Evolutionary conservation across 2,329 filamentous ascomycete species (phyloP), one percentile per base, ranked within the genome.

Genomic region (Colletotrichum liaoningense): DNA sequence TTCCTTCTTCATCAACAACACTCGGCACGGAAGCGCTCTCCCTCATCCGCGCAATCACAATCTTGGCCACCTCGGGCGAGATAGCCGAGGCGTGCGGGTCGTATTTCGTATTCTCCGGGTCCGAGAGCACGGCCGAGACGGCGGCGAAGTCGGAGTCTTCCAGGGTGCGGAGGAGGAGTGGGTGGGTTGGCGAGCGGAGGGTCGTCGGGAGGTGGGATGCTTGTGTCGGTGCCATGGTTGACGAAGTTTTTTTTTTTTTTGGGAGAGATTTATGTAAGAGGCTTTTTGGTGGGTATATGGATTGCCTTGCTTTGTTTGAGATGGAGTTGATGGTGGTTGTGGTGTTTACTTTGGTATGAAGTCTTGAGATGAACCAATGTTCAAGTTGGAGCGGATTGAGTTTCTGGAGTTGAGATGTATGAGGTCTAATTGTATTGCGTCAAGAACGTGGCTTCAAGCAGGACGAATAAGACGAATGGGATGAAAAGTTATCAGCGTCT

Each of bases 101-200:
- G 55, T 59, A 28, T 11, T 60, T 57, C 2, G 46, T 74, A 67
- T 76, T 76, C 26, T 69, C 46, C 55, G 73, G 75, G 42, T 77
- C 73, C 14, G 78, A 72, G 68, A 79, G 77, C 54, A 83, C 77
- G 46, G 78, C 75, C 11, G 77, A 74, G 67, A 77, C 59, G 69
- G 66, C 38, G 7, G 73, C 46, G 30, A 75, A 77, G 64, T 80
- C 79, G 38, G 63, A 59, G 42, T 70, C 69, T 22, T 75, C 67
- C 57, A 76, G 74, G 26, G 75, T 80, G 74, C 79, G 78, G 35
- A 80, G 79, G 30, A 73, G 56, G 69, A 80, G 73, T 62, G 79
- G 77, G 63, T 77, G 74, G 14, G 76, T 74, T 1, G 60, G 26
- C 35, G 79, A 79, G 56, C 58, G 55, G 72, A 80, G 70, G 56